phyloP scores from a whole-genome alignment of 345 rosid genomes.

The Capsella bursapastoris region DNA sequence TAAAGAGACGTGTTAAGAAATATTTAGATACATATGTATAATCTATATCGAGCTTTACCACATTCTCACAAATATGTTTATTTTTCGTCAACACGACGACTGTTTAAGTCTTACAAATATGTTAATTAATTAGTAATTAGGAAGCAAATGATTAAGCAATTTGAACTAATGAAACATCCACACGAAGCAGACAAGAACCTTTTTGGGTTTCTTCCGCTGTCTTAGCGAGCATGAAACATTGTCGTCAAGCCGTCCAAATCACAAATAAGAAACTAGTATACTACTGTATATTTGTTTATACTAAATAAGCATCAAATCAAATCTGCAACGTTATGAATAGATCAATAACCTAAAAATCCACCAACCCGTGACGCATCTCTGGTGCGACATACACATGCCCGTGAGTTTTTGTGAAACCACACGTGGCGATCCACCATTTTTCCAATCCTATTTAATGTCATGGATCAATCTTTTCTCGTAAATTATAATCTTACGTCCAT shows the following conservation, averaged over 20 bases:
- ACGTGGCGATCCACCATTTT: conserved; percentile 49
- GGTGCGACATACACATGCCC: conserved; percentile 51
- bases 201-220: conserved; percentile 20
- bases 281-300: too few species aligned
- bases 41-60: background rate
- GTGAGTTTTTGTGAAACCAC: conserved; percentile 53
- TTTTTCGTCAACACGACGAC: background rate
- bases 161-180: conserved; percentile 7
- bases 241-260: conserved; percentile 39
- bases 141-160: background rate
- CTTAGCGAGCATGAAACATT: conserved; percentile 22
- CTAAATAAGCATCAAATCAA: conserved; percentile 32
- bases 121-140: background rate
- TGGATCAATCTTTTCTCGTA: background rate
- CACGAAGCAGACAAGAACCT: conserved; percentile 30
- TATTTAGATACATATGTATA: background rate
- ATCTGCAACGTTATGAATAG: conserved; percentile 32
- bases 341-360: conserved; percentile 38
- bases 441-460: background rate
- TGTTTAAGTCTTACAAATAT: background rate
- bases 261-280: background rate
- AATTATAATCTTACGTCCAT: conserved; percentile 19
- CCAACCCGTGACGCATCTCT: conserved; percentile 26
- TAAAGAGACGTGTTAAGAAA: background rate
- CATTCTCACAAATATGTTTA: background rate